These are phyloP conservation scores for Neurospora pannonica DNA, from an alignment of 495 filamentous ascomycete species.

Conservation along the genomic window DNA sequence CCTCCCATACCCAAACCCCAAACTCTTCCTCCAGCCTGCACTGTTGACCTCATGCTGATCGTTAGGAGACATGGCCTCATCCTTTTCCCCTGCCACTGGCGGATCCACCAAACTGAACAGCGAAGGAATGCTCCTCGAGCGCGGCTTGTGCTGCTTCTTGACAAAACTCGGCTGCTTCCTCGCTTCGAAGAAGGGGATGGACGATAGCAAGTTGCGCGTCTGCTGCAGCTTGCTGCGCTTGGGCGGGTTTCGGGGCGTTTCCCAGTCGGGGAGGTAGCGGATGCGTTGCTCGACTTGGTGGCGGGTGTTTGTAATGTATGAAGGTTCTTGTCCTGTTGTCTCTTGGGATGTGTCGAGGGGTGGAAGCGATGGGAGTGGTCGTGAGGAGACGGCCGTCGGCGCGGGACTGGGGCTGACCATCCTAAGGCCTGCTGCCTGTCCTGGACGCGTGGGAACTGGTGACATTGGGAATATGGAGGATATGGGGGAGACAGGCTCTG, in stretches of 20 bases:
- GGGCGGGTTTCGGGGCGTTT: conserved; percentile 25
- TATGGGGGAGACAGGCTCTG: not conserved
- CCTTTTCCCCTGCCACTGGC: not conserved
- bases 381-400: not conserved
- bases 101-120: not conserved
- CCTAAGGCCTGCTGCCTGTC: not conserved
- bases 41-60: not conserved
- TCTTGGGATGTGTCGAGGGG: not conserved
- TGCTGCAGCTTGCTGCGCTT: conserved; percentile 15
- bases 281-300: conserved; percentile 1
- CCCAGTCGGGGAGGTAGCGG: conserved; percentile 29
- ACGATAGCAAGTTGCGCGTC: not conserved
- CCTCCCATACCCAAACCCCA: not conserved
- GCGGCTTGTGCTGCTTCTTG: not conserved
- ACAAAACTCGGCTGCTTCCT: not conserved
- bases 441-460: not conserved
- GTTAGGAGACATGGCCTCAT: not conserved
- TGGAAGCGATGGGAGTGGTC: not conserved
- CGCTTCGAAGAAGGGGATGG: not conserved
- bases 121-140: not conserved
- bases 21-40: not conserved
- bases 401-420: not conserved
- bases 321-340: not conserved
- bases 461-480: not conserved
- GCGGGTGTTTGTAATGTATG: not conserved